Evolutionary conservation across 2,329 filamentous ascomycete genomes (phyloP), one percentile per base, ranked within the genome.

Genomic region (Cytospora piceicola): DNA sequence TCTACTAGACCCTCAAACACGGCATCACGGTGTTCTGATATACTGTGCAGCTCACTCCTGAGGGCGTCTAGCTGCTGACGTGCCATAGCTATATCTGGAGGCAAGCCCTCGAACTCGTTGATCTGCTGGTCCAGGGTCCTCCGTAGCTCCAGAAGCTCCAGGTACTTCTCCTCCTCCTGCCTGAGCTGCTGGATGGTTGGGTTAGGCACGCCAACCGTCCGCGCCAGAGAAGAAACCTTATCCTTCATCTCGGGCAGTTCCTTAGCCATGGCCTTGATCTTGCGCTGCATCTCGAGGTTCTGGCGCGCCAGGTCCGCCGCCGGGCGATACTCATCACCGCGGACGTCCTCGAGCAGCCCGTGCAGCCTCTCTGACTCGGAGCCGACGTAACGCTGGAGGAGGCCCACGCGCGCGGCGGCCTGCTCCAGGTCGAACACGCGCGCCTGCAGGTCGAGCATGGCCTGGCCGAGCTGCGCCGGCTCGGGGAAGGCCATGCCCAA

Each of bases 1-100:
- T 88, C 86, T 2, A 92, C 87, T 56, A 95, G 75, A 2, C 83
- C 85, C 73, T 94, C 92, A 74, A 96, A 96, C 63, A 92, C 81
- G 34, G 79, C 82, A 74, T 97, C 92, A 62, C 93, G 84, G 70
- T 83, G 82, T 69, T 82, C 81, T 32, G 83, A 88, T 60, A 92
- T 77, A 12, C 79, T 77, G 49, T 83, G 81, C 55, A 96, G 79
- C 72, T 93, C 87, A 2, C 80, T 78, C 67, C 90, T 85, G 53
- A 93, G 77, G 34, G 82, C 80, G 69, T 91, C 90, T 32, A 97
- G 82, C 74, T 92, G 88, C n/a, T 81, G 78, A 70, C 89, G 84
- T 42, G 93, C 93, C 56, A 85, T 82, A 57, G 88, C 84, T 11
- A 85, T 77, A 72, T 96, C 88, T 7, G 88, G 88, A 1, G 93